Conservation (phyloP, 23 red algal genomes). For the Gracilaria domingensis region DNA sequence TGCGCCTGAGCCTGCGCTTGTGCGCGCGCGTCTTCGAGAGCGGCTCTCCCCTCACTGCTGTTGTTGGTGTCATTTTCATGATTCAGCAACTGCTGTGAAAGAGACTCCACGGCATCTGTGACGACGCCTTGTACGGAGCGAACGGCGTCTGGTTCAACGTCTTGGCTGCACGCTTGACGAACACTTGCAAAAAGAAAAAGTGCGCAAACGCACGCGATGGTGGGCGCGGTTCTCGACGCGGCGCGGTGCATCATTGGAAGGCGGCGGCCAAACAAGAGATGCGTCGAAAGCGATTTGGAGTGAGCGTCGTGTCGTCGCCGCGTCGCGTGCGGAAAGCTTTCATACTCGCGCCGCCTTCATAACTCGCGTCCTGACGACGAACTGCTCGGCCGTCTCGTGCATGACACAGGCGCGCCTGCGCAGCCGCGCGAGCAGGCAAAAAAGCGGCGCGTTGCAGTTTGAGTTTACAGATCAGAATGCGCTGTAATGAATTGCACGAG, state of each 20-base stretch:
- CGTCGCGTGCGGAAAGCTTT: neutral
- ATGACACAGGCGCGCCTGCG: too few relatives aligned
- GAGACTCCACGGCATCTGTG: neutral
- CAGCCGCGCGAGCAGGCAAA: too few relatives aligned
- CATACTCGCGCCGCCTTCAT: too few relatives aligned
- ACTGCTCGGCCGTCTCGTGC: too few relatives aligned
- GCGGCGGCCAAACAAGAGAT: neutral
- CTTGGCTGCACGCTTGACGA: neutral
- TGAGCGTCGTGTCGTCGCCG: neutral
- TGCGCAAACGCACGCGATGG: neutral
- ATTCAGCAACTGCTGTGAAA: neutral
- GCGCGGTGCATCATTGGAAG: neutral
- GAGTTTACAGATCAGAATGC: neutral
- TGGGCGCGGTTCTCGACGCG: neutral
- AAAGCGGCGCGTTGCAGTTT: too few relatives aligned
- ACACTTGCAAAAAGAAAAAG: neutral
- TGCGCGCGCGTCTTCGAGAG: constrained; percentile 51
- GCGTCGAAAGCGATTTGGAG: neutral
- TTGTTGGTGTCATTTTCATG: neutral
- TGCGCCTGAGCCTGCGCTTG: neutral
- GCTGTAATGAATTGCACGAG: constrained; percentile 7
- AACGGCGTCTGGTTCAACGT: neutral
- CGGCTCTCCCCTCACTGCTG: constrained; percentile 19
- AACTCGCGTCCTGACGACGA: too few relatives aligned
- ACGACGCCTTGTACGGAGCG: neutral